Conservation (phyloP, 495 filamentous ascomycete species). For the Lasiosphaeria ovina region DNA sequence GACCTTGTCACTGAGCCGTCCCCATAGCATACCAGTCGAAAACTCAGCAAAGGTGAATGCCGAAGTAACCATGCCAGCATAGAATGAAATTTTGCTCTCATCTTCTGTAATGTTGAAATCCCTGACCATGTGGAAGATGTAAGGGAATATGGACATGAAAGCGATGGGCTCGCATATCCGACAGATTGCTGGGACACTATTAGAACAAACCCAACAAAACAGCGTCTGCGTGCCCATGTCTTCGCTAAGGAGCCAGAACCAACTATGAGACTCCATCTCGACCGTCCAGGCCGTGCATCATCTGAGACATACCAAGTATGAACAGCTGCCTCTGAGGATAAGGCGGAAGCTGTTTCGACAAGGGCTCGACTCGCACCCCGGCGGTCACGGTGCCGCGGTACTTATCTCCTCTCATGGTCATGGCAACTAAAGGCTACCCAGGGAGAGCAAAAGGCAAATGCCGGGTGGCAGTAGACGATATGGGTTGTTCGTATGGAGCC, state of each 20-base stretch:
- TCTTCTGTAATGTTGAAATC: conserved; percentile 83
- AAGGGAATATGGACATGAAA: conserved; percentile 99
- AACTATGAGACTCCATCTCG: no score
- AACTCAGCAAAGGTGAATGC: conserved; percentile 96
- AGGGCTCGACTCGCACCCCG: conserved; percentile 1
- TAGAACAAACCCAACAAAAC: conserved; percentile 23
- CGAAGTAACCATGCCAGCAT: conserved; percentile 95
- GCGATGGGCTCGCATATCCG: conserved; percentile 98
- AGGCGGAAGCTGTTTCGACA: conserved; percentile 32
- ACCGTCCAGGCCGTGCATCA: background rate
- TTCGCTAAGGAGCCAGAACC: background rate
- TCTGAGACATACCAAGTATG: conserved; percentile 60
- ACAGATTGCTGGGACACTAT: conserved; percentile 67
- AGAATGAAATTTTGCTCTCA: conserved; percentile 78
- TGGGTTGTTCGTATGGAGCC: no score
- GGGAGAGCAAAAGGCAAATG: background rate
- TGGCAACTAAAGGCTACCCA: background rate
- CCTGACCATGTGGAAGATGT: conserved; percentile 96
- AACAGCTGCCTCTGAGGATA: conserved; percentile 63
- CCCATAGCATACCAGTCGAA: conserved; percentile 87
- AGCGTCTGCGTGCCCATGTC: background rate
- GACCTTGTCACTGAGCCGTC: conserved; percentile 84
- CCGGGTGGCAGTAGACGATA: background rate
- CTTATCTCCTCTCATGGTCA: conserved; percentile 19
- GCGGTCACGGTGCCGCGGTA: conserved; percentile 14